phyloP scores from a whole-genome alignment of 495 filamentous ascomycete species.

The Penicillium longicatenatum region DNA sequence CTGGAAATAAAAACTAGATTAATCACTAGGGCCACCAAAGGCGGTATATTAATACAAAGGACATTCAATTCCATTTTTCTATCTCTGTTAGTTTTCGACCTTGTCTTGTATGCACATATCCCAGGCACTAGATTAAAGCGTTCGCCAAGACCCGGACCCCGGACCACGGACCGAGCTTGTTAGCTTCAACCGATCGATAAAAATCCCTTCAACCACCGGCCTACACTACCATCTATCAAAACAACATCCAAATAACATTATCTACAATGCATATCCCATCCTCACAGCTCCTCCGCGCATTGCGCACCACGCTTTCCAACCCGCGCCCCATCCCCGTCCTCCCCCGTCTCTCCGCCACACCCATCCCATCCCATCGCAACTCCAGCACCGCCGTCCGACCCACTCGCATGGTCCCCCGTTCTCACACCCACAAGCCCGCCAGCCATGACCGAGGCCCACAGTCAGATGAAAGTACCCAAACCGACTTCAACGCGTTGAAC shows the following conservation, averaged over 20 bases:
- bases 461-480: slow-evolving; percentile 64
- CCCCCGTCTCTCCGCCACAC: slow-evolving; percentile 17
- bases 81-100: not conserved
- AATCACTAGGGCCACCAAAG: slow-evolving; percentile 27
- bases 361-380: slow-evolving; percentile 25
- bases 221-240: slow-evolving; percentile 2
- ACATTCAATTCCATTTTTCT: slow-evolving; percentile 3
- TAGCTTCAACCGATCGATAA: slow-evolving; percentile 1
- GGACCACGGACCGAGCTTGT: slow-evolving; percentile 1
- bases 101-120: not conserved
- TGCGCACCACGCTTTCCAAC: slow-evolving; percentile 38
- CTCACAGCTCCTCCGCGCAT: slow-evolving; percentile 45
- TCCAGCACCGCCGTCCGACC: slow-evolving; percentile 33
- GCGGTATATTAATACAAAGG: slow-evolving; percentile 21
- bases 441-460: slow-evolving; percentile 59
- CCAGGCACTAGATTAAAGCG: not conserved
- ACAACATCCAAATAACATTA: not conserved
- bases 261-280: slow-evolving; percentile 46
- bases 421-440: slow-evolving; percentile 41
- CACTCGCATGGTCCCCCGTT: slow-evolving; percentile 42
- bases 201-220: slow-evolving; percentile 6
- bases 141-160: slow-evolving; percentile 7
- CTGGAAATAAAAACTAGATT: slow-evolving; percentile 36
- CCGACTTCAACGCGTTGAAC: slow-evolving; percentile 75
- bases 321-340: slow-evolving; percentile 16